Conservation (phyloP, 176 grass and related monocot species). For the Zoysia pacifica region DNA sequence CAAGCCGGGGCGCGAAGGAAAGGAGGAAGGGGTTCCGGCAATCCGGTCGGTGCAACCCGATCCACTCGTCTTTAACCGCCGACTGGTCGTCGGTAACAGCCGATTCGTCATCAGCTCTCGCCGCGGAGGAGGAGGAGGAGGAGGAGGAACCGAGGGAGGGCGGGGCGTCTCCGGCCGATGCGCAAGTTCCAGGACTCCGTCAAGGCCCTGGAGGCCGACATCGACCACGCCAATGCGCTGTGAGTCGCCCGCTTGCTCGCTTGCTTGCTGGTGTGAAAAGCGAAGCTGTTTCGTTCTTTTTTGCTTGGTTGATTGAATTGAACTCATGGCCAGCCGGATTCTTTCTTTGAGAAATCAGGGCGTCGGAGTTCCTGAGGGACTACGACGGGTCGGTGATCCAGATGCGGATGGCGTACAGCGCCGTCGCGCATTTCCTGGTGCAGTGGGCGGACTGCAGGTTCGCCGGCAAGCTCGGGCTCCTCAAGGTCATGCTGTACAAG, state of each 20-base stretch:
- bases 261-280: not conserved
- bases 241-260: conserved; percentile 15
- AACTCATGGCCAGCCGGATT: no score
- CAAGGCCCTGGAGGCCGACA: conserved; percentile 64
- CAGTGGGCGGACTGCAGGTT: conserved; percentile 66
- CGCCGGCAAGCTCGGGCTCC: conserved; percentile 54
- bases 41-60: not conserved
- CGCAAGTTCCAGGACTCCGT: conserved; percentile 57
- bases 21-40: not conserved
- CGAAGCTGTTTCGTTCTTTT: not conserved
- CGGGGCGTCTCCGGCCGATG: conserved; percentile 16
- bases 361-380: conserved; percentile 50
- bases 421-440: conserved; percentile 56
- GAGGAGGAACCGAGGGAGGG: no score
- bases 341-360: conserved; percentile 24
- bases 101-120: not conserved
- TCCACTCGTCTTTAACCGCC: conserved; percentile 5
- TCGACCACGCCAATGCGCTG: conserved; percentile 66
- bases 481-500: conserved; percentile 64
- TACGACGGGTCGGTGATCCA: conserved; percentile 61
- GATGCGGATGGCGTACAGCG: conserved; percentile 71
- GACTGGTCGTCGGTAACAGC: not conserved
- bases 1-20: no score
- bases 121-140: not conserved
- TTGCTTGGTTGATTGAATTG: no score